Evolutionary conservation across 2,329 filamentous ascomycete genomes (phyloP).

Genomic region (Scopulariopsis brevicaulis): DNA sequence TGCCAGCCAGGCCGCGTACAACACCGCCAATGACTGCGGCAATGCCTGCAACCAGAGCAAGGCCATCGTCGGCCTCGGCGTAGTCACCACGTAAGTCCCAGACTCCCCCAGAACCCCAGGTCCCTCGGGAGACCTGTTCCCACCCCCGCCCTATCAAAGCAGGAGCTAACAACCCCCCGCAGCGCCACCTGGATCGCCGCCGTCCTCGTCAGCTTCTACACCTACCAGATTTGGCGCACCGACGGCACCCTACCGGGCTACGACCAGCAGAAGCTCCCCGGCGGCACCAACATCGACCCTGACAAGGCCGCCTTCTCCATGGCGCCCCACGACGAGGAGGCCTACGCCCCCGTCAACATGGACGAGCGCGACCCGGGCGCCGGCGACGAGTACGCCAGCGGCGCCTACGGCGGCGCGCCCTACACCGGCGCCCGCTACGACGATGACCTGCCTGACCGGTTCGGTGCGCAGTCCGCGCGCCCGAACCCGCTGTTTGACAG

Average conservation of each 20-base stretch:
- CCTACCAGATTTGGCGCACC: constrained; percentile 49
- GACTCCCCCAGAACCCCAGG: too few species aligned
- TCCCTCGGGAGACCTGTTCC: not conserved
- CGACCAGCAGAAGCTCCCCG: constrained; percentile 32
- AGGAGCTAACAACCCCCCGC: constrained; percentile 8
- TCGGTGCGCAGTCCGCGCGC: constrained; percentile 15
- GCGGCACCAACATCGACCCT: constrained; percentile 46
- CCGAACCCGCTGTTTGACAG: constrained; percentile 33
- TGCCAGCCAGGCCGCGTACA: constrained; percentile 53
- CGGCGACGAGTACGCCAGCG: constrained; percentile 16
- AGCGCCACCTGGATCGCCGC: constrained; percentile 45
- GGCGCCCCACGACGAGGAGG: constrained; percentile 54
- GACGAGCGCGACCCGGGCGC: constrained; percentile 35
- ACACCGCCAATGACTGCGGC: constrained; percentile 42
- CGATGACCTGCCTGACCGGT: constrained; percentile 25
- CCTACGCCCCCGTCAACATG: constrained; percentile 50
- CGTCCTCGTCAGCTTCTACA: constrained; percentile 46
- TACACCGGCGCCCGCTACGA: constrained; percentile 15
- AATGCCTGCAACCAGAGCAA: constrained; percentile 49
- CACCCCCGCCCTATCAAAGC: not conserved
- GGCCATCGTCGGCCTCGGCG: constrained; percentile 48
- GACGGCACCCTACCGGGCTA: constrained; percentile 50
- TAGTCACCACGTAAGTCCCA: constrained; percentile 50
- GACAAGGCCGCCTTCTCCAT: constrained; percentile 61
- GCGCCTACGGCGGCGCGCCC: constrained; percentile 18